Conservation (phyloP, 2,329 filamentous ascomycete species). For the Kalaharituber pfeilii region DNA sequence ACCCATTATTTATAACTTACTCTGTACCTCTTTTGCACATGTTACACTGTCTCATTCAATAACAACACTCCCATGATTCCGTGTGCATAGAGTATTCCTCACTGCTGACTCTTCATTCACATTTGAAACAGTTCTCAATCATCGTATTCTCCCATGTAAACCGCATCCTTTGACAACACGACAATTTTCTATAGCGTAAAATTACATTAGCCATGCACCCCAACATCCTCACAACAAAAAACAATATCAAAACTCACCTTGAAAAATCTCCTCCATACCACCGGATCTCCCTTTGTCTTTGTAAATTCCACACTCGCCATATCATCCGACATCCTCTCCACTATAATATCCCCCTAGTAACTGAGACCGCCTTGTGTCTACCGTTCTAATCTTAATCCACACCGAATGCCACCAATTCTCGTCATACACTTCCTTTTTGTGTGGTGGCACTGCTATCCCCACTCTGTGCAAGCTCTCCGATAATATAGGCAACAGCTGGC, state of each 20-base stretch:
- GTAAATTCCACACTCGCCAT: conserved; percentile 56
- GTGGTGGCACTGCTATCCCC: conserved; percentile 51
- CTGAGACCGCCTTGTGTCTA: conserved; percentile 53
- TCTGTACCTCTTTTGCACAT: too few species aligned
- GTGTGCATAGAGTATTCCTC: too few species aligned
- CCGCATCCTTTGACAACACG: conserved; percentile 18
- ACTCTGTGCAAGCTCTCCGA: conserved; percentile 68
- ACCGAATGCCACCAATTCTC: conserved; percentile 30
- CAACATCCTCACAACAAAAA: background rate
- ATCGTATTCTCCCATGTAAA: conserved; percentile 13
- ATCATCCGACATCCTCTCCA: conserved; percentile 45
- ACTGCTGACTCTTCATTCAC: too few species aligned
- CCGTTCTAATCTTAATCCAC: conserved; percentile 54
- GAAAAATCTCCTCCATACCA: conserved; percentile 94
- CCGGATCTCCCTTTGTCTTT: conserved; percentile 85
- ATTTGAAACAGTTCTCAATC: too few species aligned
- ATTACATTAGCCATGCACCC: background rate
- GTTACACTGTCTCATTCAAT: too few species aligned
- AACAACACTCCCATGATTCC: too few species aligned
- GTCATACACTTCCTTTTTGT: conserved; percentile 4
- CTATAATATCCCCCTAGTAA: conserved; percentile 57
- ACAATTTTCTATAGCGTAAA: conserved; percentile 13
- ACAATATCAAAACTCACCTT: conserved; percentile 34
- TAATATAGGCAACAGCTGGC: conserved; percentile 62
- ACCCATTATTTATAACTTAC: too few species aligned